A percentile compares a stretch with the other conserved stretches of the same genome.
Evolutionary conservation across 129 eudicot species (phyloP).

Genomic region (Centaurea solstitialis): DNA sequence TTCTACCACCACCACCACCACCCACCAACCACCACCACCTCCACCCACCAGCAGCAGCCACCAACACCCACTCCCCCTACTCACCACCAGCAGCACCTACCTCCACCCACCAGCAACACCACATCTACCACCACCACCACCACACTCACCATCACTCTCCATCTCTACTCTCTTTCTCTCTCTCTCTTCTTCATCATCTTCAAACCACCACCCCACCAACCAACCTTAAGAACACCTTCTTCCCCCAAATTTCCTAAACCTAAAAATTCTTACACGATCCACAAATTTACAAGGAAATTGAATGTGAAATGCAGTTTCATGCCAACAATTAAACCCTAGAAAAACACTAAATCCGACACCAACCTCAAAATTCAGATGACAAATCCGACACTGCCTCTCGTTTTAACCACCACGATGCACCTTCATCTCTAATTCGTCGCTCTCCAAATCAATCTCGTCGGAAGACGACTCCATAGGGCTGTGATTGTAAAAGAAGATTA

Average conservation of each 20-base stretch:
- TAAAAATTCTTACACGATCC: background rate
- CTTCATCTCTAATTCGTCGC: conserved; percentile 61
- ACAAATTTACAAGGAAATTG: background rate
- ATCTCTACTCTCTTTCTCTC: too few relatives aligned
- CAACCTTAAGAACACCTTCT: background rate
- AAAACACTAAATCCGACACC: conserved; percentile 1
- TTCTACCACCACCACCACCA: too few relatives aligned
- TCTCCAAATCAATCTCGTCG: conserved; percentile 59
- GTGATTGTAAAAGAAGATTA: conserved; percentile 32
- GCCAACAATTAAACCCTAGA: background rate
- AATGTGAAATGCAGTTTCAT: conserved; percentile 28
- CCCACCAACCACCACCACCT: too few relatives aligned
- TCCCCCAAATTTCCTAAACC: conserved; percentile 19
- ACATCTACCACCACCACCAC: too few relatives aligned
- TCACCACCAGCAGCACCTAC: too few relatives aligned
- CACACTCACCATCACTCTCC: too few relatives aligned
- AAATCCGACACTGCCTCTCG: conserved; percentile 58
- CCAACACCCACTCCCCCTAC: too few relatives aligned
- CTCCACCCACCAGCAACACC: too few relatives aligned
- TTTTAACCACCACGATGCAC: conserved; percentile 35
- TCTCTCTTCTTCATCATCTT: too few relatives aligned
- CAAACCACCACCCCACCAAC: too few relatives aligned
- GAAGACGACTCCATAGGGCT: conserved; percentile 29
- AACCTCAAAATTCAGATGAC: conserved; percentile 49
- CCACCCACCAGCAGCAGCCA: too few relatives aligned